Conservation (phyloP, 2,329 filamentous ascomycete species). For the Ophiognomonia clavigignenti-juglandacearum region DNA sequence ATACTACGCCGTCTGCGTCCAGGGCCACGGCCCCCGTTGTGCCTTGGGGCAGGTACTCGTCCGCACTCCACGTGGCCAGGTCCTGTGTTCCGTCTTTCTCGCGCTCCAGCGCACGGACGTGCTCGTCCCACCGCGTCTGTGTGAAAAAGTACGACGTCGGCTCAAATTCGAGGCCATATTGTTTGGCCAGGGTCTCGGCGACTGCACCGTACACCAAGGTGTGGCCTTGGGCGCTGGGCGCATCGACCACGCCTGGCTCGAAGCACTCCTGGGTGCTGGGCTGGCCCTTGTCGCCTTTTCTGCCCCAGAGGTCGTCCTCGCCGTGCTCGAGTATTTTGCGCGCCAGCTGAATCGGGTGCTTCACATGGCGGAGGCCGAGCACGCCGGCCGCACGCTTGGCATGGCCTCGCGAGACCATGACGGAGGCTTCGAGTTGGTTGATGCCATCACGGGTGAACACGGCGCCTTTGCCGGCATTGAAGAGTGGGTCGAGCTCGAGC, state of each 20-base stretch:
- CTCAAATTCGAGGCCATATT: constrained; percentile 68
- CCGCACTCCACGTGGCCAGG: constrained; percentile 49
- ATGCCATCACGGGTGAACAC: constrained; percentile 80
- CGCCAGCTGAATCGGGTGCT: constrained; percentile 74
- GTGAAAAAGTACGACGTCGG: constrained; percentile 74
- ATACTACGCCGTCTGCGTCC: constrained; percentile 70
- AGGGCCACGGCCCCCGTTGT: constrained; percentile 81
- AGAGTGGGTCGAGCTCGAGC: constrained; percentile 75
- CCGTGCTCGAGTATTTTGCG: constrained; percentile 64
- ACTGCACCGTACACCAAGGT: constrained; percentile 62
- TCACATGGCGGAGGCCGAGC: constrained; percentile 67
- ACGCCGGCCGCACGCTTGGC: constrained; percentile 76
- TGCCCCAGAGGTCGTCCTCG: constrained; percentile 50
- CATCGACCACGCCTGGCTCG: constrained; percentile 27
- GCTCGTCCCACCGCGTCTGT: constrained; percentile 66
- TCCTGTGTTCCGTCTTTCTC: constrained; percentile 35
- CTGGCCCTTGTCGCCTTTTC: constrained; percentile 8
- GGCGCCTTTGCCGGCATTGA: constrained; percentile 79
- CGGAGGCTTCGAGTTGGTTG: constrained; percentile 80
- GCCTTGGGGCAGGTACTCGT: constrained; percentile 72
- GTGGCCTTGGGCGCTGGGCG: constrained; percentile 62
- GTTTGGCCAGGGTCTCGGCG: constrained; percentile 62
- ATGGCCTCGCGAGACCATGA: constrained; percentile 73
- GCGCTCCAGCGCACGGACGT: constrained; percentile 46
- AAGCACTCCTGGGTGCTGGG: constrained; percentile 21